phyloP scores from a whole-genome alignment of 2,329 filamentous ascomycete genomes.

The Sporothrix mexicana region DNA sequence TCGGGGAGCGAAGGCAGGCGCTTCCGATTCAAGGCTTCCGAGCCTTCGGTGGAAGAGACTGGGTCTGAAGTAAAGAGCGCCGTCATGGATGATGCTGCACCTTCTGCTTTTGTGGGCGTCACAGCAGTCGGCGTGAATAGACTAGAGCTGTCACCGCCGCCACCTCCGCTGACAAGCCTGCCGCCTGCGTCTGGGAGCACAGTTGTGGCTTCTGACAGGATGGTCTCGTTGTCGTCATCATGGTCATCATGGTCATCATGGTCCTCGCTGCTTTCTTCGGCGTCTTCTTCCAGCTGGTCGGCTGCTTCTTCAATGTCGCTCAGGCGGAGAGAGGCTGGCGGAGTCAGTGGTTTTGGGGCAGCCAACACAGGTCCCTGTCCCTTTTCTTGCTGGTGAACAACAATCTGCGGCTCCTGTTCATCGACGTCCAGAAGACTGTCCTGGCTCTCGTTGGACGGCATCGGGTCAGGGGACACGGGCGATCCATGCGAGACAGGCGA shows the following conservation, averaged over 20 bases:
- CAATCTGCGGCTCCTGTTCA: neutral
- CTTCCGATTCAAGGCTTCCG: neutral
- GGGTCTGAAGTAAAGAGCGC: neutral
- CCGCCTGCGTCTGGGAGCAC: neutral
- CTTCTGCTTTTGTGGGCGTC: neutral
- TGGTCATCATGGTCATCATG: neutral
- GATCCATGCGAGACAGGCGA: neutral
- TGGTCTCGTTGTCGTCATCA: conserved; percentile 6
- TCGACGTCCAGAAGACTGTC: conserved; percentile 23
- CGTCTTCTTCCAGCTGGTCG: conserved; percentile 13
- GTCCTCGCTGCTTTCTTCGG: conserved; percentile 7
- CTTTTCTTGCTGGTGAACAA: neutral
- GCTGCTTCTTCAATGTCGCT: conserved; percentile 33
- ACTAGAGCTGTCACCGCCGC: neutral
- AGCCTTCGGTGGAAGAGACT: neutral
- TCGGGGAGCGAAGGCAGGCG: neutral
- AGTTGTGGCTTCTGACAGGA: neutral
- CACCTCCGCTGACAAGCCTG: neutral
- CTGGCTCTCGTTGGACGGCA: conserved; percentile 40
- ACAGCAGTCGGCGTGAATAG: conserved; percentile 6
- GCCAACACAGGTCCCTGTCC: neutral
- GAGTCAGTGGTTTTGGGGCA: conserved; percentile 13
- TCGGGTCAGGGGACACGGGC: neutral
- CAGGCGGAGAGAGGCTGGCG: conserved; percentile 24
- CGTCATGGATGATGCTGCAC: neutral